phyloP scores from a whole-genome alignment of 1,284 basidiomycete genomes.

The Pulveroboletus sp. region DNA sequence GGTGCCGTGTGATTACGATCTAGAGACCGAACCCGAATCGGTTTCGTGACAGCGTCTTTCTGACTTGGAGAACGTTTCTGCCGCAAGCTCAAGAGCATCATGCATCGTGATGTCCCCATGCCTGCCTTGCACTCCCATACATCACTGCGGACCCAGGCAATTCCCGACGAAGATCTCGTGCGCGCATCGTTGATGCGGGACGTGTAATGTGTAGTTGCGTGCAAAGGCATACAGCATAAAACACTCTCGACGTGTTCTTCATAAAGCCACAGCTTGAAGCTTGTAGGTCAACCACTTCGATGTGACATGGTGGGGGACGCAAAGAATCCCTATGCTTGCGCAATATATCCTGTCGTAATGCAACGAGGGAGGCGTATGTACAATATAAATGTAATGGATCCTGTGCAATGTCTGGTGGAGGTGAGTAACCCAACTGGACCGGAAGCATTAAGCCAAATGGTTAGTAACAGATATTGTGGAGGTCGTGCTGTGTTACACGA shows the following conservation, averaged over 20 bases:
- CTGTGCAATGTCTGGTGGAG: slow-evolving; percentile 15
- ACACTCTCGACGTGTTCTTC: slow-evolving; percentile 29
- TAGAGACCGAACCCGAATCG: slow-evolving; percentile 1
- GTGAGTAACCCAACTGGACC: slow-evolving; percentile 11
- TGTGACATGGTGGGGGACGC: slow-evolving; percentile 18
- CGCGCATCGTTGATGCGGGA: slow-evolving; percentile 18
- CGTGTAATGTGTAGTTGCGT: slow-evolving; percentile 8
- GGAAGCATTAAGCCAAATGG: slow-evolving; percentile 5
- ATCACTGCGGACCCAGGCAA: slow-evolving; percentile 32
- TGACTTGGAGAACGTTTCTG: slow-evolving; percentile 31
- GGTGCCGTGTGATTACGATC: slow-evolving; percentile 11
- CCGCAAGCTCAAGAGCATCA: slow-evolving; percentile 25
- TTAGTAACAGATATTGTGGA: slow-evolving; percentile 3
- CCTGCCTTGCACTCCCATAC: slow-evolving; percentile 14
- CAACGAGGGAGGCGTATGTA: slow-evolving; percentile 31
- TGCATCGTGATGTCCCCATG: slow-evolving; percentile 8
- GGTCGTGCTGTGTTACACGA: slow-evolving; percentile 18
- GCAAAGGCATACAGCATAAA: slow-evolving; percentile 11
- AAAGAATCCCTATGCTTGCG: slow-evolving; percentile 14
- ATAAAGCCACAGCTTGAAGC: slow-evolving; percentile 18
- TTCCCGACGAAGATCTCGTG: slow-evolving; percentile 30
- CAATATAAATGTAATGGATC: slow-evolving; percentile 30
- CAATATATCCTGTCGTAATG: slow-evolving; percentile 21
- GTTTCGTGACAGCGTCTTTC: slow-evolving; percentile 25
- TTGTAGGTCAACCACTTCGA: not conserved